phyloP scores from a whole-genome alignment of 192 early-diverging fungal genomes.

The Gonapodya sp. region DNA sequence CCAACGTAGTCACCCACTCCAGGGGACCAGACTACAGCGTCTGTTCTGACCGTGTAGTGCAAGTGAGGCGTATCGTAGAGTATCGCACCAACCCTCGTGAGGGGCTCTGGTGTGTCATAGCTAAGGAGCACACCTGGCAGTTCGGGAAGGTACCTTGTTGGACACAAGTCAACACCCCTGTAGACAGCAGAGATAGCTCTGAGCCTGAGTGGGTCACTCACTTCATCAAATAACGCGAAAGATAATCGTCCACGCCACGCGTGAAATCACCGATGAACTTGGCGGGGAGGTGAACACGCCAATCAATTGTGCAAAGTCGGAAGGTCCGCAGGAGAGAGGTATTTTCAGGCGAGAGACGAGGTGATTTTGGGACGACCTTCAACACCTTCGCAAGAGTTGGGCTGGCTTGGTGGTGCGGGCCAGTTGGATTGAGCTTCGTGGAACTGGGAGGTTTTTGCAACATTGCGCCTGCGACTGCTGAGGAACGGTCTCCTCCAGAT shows the following conservation, averaged over 20 bases:
- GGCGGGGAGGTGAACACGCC: neutral
- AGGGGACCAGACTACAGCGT: neutral
- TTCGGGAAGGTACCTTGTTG: neutral
- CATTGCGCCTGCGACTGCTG: too few species aligned
- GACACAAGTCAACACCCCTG: too few species aligned
- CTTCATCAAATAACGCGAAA: neutral
- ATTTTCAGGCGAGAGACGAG: neutral
- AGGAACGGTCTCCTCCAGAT: neutral
- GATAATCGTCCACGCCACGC: neutral
- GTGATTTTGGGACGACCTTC: neutral
- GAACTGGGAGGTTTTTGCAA: too few species aligned
- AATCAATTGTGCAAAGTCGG: neutral
- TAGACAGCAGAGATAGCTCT: too few species aligned
- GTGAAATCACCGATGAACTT: neutral
- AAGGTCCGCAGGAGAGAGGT: neutral
- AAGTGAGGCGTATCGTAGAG: neutral
- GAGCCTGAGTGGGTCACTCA: too few species aligned
- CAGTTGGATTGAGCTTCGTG: neutral
- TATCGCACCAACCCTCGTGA: neutral
- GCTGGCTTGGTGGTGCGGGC: neutral
- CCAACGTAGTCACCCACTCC: neutral
- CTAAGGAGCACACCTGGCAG: neutral
- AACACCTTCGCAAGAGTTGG: neutral
- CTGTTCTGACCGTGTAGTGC: neutral
- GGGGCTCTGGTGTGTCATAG: neutral